Evolutionary conservation across 2,329 filamentous ascomycete species (phyloP).

Genomic region (Penicillium sp.): DNA sequence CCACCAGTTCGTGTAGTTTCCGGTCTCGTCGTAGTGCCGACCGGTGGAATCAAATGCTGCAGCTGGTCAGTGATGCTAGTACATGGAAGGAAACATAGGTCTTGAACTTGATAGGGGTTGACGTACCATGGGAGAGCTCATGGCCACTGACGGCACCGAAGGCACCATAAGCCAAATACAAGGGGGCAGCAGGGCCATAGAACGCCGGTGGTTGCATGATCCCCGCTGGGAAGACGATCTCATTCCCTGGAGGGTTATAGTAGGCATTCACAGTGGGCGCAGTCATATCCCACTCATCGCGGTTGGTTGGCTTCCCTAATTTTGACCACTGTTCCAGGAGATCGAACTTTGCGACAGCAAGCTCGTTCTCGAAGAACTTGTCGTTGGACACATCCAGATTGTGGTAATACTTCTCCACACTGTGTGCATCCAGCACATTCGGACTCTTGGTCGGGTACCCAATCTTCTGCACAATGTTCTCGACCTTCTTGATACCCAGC

Average conservation of each 20-base stretch:
- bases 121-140: constrained; percentile 63
- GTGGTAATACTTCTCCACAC: constrained; percentile 59
- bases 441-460: constrained; percentile 66
- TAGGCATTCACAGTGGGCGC: constrained; percentile 67
- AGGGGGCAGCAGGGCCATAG: constrained; percentile 59
- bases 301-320: constrained; percentile 62
- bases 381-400: constrained; percentile 53
- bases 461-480: constrained; percentile 68
- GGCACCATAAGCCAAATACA: constrained; percentile 68
- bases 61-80: constrained; percentile 5
- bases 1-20: constrained; percentile 69
- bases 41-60: constrained; percentile 67
- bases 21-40: constrained; percentile 64
- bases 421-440: constrained; percentile 60
- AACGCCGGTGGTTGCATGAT: constrained; percentile 71
- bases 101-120: not conserved
- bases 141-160: constrained; percentile 69
- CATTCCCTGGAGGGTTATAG: constrained; percentile 65
- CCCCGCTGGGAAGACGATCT: constrained; percentile 69
- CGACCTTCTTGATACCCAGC: constrained; percentile 64
- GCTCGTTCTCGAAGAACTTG: constrained; percentile 60
- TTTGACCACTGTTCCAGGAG: constrained; percentile 57
- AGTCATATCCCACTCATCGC: constrained; percentile 62
- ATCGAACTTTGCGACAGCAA: constrained; percentile 54
- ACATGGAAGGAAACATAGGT: not conserved